Percentiles rank a stretch among this genome's conserved stretches.
These are phyloP conservation scores for Leccinum subrobustum DNA, from an alignment of 1,284 basidiomycete species.

Conservation along the genomic window DNA sequence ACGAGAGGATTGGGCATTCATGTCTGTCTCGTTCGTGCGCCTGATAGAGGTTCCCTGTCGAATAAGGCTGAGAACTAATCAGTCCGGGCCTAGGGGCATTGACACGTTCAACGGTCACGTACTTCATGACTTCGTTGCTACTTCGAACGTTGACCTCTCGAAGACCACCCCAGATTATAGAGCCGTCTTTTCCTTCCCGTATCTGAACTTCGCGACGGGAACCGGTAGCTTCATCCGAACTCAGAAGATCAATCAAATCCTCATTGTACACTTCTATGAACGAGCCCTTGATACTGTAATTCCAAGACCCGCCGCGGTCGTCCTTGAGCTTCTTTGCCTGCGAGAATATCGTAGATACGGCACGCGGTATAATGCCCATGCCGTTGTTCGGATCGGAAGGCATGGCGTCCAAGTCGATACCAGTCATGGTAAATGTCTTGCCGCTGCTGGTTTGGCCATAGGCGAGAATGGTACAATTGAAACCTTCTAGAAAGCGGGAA, in stretches of 20 bases:
- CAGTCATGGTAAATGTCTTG: conserved; percentile 97
- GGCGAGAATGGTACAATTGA: conserved; percentile 96
- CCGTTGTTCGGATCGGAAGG: conserved; percentile 71
- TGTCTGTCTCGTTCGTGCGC: conserved; percentile 95
- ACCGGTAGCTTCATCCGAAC: conserved; percentile 62
- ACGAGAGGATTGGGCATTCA: conserved; percentile 97
- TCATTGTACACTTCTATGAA: conserved; percentile 99
- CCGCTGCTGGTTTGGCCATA: conserved; percentile 98
- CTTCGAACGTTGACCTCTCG: conserved; percentile 86
- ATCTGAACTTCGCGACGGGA: conserved; percentile 87
- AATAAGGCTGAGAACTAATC: conserved; percentile 55
- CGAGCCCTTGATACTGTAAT: conserved; percentile 75
- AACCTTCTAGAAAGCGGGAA: conserved; percentile 90
- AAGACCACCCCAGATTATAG: conserved; percentile 96
- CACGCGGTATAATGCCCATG: conserved; percentile 94
- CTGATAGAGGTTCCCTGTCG: conserved; percentile 87
- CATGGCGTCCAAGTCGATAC: conserved; percentile 82
- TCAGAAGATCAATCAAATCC: conserved; percentile 88
- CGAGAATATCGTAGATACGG: conserved; percentile 89
- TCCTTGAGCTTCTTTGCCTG: conserved; percentile 74
- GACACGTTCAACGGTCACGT: conserved; percentile 37
- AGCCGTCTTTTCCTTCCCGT: conserved; percentile 93
- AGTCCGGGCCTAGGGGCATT: conserved; percentile 13
- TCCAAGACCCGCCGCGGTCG: conserved; percentile 71
- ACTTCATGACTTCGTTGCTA: conserved; percentile 89